These are phyloP conservation scores for Skeletonema tropicum DNA, from an alignment of 108 stramenopile genomes.

Conservation along the genomic window DNA sequence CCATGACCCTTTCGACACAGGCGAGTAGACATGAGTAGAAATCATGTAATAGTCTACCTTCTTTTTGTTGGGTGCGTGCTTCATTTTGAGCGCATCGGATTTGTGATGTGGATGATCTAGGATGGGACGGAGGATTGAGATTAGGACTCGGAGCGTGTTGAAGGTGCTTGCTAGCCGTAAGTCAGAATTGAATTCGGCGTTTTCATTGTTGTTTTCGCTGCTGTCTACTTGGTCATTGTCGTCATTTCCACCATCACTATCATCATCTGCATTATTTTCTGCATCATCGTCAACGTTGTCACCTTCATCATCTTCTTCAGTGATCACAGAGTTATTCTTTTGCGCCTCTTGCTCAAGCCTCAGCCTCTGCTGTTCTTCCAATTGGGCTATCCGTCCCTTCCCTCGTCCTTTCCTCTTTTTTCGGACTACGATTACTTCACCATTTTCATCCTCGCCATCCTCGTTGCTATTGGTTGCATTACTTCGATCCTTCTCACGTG, in stretches of 20 bases:
- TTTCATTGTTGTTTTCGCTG: not conserved
- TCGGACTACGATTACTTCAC: not conserved
- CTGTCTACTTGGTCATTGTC: conserved; percentile 13
- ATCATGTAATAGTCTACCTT: conserved; percentile 16
- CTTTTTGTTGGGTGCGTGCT: conserved; percentile 22
- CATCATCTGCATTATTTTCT: conserved; percentile 4
- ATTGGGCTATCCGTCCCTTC: conserved; percentile 15
- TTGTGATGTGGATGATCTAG: conserved; percentile 34
- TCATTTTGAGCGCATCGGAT: conserved; percentile 34
- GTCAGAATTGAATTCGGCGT: conserved; percentile 6
- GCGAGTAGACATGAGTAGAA: conserved; percentile 23
- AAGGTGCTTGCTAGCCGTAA: conserved; percentile 30
- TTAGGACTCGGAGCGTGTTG: conserved; percentile 42
- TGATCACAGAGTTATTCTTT: not conserved
- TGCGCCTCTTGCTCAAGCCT: conserved; percentile 29
- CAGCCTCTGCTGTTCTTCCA: conserved; percentile 40
- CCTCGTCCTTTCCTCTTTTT: not conserved
- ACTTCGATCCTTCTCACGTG: not conserved
- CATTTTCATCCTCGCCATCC: not conserved
- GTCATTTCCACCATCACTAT: not conserved
- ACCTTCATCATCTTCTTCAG: not conserved
- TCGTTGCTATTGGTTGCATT: not conserved
- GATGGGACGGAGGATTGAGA: conserved; percentile 32
- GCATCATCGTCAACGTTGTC: not conserved
- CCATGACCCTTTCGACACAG: conserved; percentile 17